Percentiles rank a stretch among this genome's conserved stretches.
Conservation (phyloP, 2,329 filamentous ascomycete genomes). For the Neocatenulostroma microsporum region DNA sequence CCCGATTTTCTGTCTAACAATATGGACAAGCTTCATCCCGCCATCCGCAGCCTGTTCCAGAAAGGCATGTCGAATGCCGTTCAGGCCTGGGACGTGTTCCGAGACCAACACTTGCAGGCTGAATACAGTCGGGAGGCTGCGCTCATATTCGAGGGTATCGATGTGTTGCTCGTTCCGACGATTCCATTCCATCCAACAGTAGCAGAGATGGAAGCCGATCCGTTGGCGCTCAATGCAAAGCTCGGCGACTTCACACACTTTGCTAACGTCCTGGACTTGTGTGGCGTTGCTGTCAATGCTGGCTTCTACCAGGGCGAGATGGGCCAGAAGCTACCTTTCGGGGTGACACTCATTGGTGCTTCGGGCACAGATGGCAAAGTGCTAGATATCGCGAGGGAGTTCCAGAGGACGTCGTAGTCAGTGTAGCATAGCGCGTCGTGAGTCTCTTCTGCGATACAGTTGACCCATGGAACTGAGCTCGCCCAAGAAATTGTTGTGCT, state of each 20-base stretch:
- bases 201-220: slow-evolving; percentile 44
- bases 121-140: slow-evolving; percentile 38
- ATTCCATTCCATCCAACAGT: slow-evolving; percentile 43
- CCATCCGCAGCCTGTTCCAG: slow-evolving; percentile 41
- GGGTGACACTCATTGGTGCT: slow-evolving; percentile 34
- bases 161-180: slow-evolving; percentile 50
- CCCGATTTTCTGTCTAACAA: slow-evolving; percentile 34
- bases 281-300: slow-evolving; percentile 48
- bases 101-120: slow-evolving; percentile 41
- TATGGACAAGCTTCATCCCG: slow-evolving; percentile 39
- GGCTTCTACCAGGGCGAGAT: slow-evolving; percentile 29
- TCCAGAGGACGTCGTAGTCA: slow-evolving; percentile 17
- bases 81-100: slow-evolving; percentile 42
- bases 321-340: slow-evolving; percentile 31
- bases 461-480: slow-evolving; percentile 3
- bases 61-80: slow-evolving; percentile 31
- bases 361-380: slow-evolving; percentile 33
- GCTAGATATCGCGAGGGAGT: slow-evolving; percentile 32
- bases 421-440: neutral
- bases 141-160: slow-evolving; percentile 35
- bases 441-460: neutral
- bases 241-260: slow-evolving; percentile 54
- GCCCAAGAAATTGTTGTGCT: too few relatives aligned
- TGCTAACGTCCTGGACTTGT: slow-evolving; percentile 54
- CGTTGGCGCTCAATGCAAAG: slow-evolving; percentile 47